A percentile compares a stretch with the other conserved stretches of the same genome.
Conservation (phyloP, 192 early-diverging fungal genomes). For the Coemansia sp. region DNA sequence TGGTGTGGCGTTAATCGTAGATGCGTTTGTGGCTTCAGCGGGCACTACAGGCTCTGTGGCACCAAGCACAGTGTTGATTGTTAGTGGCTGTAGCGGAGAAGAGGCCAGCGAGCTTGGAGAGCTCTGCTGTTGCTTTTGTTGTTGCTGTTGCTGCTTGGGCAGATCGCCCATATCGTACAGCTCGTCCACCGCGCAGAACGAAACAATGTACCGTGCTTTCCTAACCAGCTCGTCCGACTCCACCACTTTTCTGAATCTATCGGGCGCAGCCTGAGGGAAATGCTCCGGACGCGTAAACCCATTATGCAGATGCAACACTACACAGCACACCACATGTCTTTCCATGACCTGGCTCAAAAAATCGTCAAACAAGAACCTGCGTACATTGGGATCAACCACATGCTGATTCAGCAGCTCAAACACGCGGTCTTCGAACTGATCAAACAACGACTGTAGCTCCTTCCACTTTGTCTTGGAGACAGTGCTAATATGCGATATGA, state of each 20-base stretch:
- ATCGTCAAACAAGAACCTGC: slow-evolving; percentile 84
- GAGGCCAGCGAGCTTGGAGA: slow-evolving; percentile 10
- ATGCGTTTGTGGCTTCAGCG: background rate
- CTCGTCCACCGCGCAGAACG: slow-evolving; percentile 28
- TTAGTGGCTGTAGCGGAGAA: background rate
- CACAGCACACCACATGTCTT: slow-evolving; percentile 75
- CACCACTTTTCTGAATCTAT: slow-evolving; percentile 16
- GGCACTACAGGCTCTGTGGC: background rate
- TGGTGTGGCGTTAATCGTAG: background rate
- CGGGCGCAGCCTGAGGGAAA: slow-evolving; percentile 38
- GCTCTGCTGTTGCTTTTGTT: background rate
- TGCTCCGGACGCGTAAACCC: slow-evolving; percentile 31
- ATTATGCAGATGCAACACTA: slow-evolving; percentile 67
- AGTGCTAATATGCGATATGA: slow-evolving; percentile 41
- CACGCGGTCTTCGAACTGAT: slow-evolving; percentile 26
- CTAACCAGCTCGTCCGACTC: slow-evolving; percentile 15
- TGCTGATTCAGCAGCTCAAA: slow-evolving; percentile 20
- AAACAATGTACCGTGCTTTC: slow-evolving; percentile 22
- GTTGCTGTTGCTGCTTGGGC: background rate
- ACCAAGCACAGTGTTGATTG: background rate
- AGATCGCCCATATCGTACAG: slow-evolving; percentile 24
- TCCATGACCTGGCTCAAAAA: slow-evolving; percentile 89
- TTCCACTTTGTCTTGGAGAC: slow-evolving; percentile 24
- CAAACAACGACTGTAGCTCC: slow-evolving; percentile 24
- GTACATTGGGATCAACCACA: slow-evolving; percentile 28